Evolutionary conservation across 1,139 yeast genomes (phyloP).

Genomic region (Lodderomyces elongisporus): DNA sequence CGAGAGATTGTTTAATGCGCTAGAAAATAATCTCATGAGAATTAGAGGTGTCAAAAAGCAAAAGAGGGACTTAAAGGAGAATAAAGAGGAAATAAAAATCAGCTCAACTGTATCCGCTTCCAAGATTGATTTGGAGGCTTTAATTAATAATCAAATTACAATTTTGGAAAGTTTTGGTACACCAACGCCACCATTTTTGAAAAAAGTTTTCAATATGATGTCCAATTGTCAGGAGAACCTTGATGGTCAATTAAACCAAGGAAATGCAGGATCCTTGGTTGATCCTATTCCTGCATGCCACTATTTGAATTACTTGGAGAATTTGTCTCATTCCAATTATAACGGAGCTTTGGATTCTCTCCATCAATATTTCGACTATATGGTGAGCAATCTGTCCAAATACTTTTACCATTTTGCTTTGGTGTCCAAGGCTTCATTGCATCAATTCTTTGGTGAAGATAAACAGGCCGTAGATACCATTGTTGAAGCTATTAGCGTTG

Average conservation of each 20-base stretch:
- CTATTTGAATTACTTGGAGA: constrained; percentile 61
- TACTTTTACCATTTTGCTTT: constrained; percentile 78
- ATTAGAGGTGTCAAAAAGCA: neutral
- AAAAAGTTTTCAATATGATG: constrained; percentile 43
- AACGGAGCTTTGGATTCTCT: constrained; percentile 68
- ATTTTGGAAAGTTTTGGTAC: constrained; percentile 52
- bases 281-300: constrained; percentile 53
- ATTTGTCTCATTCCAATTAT: constrained; percentile 58
- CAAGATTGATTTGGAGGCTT: constrained; percentile 46
- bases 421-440: constrained; percentile 70
- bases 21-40: constrained; percentile 2
- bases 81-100: neutral
- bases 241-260: neutral
- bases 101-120: constrained; percentile 16
- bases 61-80: neutral
- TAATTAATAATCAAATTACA: constrained; percentile 55
- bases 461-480: constrained; percentile 75
- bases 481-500: constrained; percentile 83
- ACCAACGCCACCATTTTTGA: constrained; percentile 44
- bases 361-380: constrained; percentile 82
- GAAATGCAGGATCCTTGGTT: constrained; percentile 14
- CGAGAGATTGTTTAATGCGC: neutral
- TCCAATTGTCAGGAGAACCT: constrained; percentile 12
- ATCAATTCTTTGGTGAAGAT: constrained; percentile 70
- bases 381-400: constrained; percentile 65